A percentile compares a stretch with the other conserved stretches of the same genome.
Conservation (phyloP, 2,329 filamentous ascomycete species). For the Clathrospora elynae region DNA sequence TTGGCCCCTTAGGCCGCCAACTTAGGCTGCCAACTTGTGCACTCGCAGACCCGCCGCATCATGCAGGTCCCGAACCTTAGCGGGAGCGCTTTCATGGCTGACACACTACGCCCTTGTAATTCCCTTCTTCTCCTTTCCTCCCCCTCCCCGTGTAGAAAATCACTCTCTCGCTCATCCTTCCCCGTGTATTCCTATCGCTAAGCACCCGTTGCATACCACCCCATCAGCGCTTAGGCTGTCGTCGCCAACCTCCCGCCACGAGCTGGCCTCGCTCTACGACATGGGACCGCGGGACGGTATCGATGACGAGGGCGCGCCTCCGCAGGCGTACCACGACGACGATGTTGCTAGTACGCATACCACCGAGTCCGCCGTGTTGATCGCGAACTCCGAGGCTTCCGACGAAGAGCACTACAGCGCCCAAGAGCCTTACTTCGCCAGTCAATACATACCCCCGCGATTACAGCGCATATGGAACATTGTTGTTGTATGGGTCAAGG, state of each 20-base stretch:
- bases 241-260: constrained; percentile 41
- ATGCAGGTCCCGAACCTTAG: constrained; percentile 26
- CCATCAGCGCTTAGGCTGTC: constrained; percentile 29
- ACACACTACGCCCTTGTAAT: background rate
- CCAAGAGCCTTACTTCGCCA: constrained; percentile 29
- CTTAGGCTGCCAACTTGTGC: constrained; percentile 2
- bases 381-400: constrained; percentile 42
- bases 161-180: background rate
- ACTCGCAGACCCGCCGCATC: constrained; percentile 11
- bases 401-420: constrained; percentile 30
- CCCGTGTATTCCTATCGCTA: constrained; percentile 23
- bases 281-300: constrained; percentile 30
- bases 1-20: constrained; percentile 10
- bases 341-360: constrained; percentile 31
- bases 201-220: constrained; percentile 12
- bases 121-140: background rate
- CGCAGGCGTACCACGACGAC: constrained; percentile 40
- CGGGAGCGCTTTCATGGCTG: constrained; percentile 9
- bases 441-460: constrained; percentile 59
- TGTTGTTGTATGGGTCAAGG: constrained; percentile 54
- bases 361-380: constrained; percentile 33
- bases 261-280: constrained; percentile 34
- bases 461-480: constrained; percentile 51
- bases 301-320: constrained; percentile 36
- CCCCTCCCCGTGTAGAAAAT: background rate